These are phyloP conservation scores for Neofusicoccum sp. DNA, from an alignment of 2,329 filamentous ascomycete species.

Conservation along the genomic window DNA sequence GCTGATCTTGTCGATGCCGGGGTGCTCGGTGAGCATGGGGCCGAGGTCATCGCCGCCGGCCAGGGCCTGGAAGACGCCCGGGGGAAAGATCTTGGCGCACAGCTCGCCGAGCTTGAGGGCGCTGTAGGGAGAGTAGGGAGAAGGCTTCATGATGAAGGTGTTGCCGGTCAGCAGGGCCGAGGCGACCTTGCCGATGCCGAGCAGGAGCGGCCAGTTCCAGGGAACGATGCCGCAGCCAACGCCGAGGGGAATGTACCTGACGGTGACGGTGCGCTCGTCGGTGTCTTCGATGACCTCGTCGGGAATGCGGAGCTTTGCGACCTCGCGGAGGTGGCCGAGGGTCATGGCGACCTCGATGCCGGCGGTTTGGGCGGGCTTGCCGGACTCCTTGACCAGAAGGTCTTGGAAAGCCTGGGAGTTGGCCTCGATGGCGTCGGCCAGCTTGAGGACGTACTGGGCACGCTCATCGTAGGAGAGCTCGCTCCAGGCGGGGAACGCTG, in stretches of 20 bases:
- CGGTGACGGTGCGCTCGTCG: constrained; percentile 47
- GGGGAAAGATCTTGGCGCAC: constrained; percentile 56
- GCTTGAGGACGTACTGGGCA: constrained; percentile 21
- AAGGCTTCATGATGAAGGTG: constrained; percentile 56
- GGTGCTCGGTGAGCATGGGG: constrained; percentile 58
- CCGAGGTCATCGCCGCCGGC: constrained; percentile 60
- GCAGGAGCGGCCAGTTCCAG: constrained; percentile 52
- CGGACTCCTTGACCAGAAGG: constrained; percentile 26
- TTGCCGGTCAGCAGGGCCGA: constrained; percentile 59
- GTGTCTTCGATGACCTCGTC: constrained; percentile 44
- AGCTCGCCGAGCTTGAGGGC: constrained; percentile 60
- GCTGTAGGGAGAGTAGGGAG: constrained; percentile 56
- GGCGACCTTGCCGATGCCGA: constrained; percentile 54
- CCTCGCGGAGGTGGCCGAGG: constrained; percentile 32
- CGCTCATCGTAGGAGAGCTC: constrained; percentile 24
- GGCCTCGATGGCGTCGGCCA: constrained; percentile 25
- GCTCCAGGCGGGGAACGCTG: constrained; percentile 47
- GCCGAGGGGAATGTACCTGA: constrained; percentile 47
- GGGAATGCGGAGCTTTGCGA: constrained; percentile 33
- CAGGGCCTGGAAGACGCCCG: constrained; percentile 60
- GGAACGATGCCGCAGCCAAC: constrained; percentile 41
- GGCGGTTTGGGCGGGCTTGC: constrained; percentile 25
- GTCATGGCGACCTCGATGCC: constrained; percentile 22
- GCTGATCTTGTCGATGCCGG: constrained; percentile 59
- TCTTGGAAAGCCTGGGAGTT: constrained; percentile 25